Percentiles rank a stretch among this genome's conserved stretches.
Evolutionary conservation across 106 monocot species (phyloP).

Genomic region (Narthecium ossifragum): DNA sequence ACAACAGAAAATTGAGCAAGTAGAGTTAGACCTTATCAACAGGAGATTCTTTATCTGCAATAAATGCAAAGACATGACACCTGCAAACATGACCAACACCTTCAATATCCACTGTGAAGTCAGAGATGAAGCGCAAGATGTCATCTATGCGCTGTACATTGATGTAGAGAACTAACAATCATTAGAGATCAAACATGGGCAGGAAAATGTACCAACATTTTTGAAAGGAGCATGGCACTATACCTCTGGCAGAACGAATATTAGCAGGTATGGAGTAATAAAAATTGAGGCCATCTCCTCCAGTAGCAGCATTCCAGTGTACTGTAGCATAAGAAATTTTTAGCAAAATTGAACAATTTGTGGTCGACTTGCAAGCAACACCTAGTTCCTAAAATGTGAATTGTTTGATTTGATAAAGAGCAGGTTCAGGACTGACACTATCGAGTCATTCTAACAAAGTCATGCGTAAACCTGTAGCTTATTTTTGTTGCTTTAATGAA

Average conservation of each 20-base stretch:
- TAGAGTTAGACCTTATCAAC: background rate
- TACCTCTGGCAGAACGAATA: conserved; percentile 94
- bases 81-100: conserved; percentile 99
- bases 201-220: too few relatives aligned
- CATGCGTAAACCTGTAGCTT: too few relatives aligned
- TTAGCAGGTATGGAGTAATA: conserved; percentile 76
- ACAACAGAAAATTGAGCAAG: conserved; percentile 8
- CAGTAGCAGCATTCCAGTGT: conserved; percentile 85
- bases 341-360: background rate
- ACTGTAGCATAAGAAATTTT: conserved; percentile 41
- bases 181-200: too few relatives aligned
- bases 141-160: conserved; percentile 72
- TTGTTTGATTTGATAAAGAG: background rate
- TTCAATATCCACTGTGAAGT: conserved; percentile 84
- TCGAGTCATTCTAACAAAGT: too few relatives aligned
- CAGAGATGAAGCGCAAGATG: conserved; percentile 83
- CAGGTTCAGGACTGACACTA: too few relatives aligned
- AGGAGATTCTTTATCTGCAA: too few relatives aligned
- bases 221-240: background rate
- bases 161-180: too few relatives aligned
- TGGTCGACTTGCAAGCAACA: background rate
- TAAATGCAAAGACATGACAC: too few relatives aligned
- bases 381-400: background rate
- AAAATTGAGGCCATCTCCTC: conserved; percentile 98
- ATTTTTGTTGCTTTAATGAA: too few relatives aligned